Evolutionary conservation across 129 eudicot species (phyloP).

Genomic region (Flaveria trinervia): DNA sequence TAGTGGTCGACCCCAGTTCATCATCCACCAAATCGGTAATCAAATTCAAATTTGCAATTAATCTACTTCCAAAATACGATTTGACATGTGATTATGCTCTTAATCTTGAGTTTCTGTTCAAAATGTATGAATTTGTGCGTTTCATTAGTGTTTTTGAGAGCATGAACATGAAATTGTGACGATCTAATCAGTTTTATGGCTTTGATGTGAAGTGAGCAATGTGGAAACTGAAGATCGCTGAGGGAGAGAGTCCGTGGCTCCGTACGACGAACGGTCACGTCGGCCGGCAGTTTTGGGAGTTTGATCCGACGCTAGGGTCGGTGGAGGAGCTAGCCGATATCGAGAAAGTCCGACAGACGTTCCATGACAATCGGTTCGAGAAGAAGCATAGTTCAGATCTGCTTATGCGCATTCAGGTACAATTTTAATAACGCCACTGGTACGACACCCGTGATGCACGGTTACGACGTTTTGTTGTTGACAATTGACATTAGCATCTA

Average conservation of each 20-base stretch:
- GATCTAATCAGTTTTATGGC: slow-evolving; percentile 16
- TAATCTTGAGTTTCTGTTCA: neutral
- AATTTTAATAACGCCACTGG: neutral
- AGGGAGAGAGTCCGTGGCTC: slow-evolving; percentile 79
- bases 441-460: neutral
- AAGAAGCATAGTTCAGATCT: slow-evolving; percentile 87
- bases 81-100: slow-evolving; percentile 11
- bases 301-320: slow-evolving; percentile 66
- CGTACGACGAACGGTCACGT: slow-evolving; percentile 63
- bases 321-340: slow-evolving; percentile 65
- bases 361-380: slow-evolving; percentile 55
- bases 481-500: neutral
- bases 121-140: slow-evolving; percentile 27
- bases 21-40: slow-evolving; percentile 24
- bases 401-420: slow-evolving; percentile 87
- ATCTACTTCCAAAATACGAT: slow-evolving; percentile 2
- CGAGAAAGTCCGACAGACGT: slow-evolving; percentile 58
- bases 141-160: slow-evolving; percentile 21
- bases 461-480: neutral
- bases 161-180: slow-evolving; percentile 10
- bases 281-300: slow-evolving; percentile 89
- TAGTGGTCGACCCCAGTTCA: slow-evolving; percentile 11
- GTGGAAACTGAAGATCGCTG: slow-evolving; percentile 82
- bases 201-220: slow-evolving; percentile 38
- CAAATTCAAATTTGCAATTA: slow-evolving; percentile 20